phyloP scores from a whole-genome alignment of 2,329 filamentous ascomycete genomes.

The Aschersonia sp. region DNA sequence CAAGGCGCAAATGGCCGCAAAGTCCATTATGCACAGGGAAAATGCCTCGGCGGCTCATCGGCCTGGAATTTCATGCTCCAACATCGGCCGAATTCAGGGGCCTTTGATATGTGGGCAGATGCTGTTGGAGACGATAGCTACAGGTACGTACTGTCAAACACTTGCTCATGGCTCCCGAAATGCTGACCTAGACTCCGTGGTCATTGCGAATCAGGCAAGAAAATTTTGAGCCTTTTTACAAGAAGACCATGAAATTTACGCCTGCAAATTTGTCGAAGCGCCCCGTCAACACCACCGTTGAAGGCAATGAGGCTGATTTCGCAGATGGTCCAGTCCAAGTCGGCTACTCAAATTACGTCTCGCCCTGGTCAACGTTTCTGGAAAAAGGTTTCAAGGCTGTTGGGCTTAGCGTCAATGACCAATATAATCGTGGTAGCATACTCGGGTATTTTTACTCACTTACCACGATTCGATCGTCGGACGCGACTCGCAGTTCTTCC shows the following conservation, averaged over 20 bases:
- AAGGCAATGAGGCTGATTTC: slow-evolving; percentile 14
- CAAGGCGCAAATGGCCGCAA: slow-evolving; percentile 7
- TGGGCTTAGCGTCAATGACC: slow-evolving; percentile 10
- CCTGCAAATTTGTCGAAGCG: slow-evolving; percentile 9
- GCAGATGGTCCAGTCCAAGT: slow-evolving; percentile 12
- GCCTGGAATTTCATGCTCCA: slow-evolving; percentile 21
- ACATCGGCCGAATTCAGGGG: slow-evolving; percentile 16
- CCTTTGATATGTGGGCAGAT: slow-evolving; percentile 14
- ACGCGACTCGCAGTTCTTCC: slow-evolving; percentile 12
- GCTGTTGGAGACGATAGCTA: slow-evolving; percentile 15
- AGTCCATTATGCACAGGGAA: slow-evolving; percentile 22
- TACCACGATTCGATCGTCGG: slow-evolving; percentile 8
- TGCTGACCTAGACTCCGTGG: no score
- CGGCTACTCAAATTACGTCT: slow-evolving; percentile 12
- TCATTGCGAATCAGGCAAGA: slow-evolving; percentile 1
- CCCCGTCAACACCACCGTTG: slow-evolving; percentile 9
- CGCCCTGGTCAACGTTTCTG: slow-evolving; percentile 8
- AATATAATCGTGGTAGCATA: slow-evolving; percentile 10
- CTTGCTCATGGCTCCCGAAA: no score
- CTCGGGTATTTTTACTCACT: slow-evolving; percentile 12
- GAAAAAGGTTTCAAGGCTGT: slow-evolving; percentile 12
- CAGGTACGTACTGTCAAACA: slow-evolving; percentile 4
- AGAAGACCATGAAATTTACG: slow-evolving; percentile 12
- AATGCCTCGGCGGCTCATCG: slow-evolving; percentile 22
- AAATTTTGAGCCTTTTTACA: slow-evolving; percentile 13